A percentile compares a stretch with the other conserved stretches of the same genome.
Conservation (phyloP, 1,139 yeast genomes). For the Blastobotrys indianensis region DNA sequence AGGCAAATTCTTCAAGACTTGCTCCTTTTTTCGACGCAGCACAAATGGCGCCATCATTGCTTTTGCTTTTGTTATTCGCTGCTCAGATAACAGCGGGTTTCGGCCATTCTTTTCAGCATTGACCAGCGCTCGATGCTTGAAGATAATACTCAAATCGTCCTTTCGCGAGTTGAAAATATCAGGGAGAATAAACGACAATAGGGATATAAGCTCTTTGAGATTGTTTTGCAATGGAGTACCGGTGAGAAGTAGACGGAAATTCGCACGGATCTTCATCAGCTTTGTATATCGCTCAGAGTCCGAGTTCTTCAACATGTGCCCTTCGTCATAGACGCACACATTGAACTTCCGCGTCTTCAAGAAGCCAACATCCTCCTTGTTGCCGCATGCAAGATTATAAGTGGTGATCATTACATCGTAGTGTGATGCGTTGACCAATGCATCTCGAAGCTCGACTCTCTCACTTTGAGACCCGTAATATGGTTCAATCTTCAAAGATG, state of each 20-base stretch:
- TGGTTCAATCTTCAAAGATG: conserved; percentile 73
- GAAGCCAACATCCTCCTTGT: conserved; percentile 74
- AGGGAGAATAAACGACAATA: conserved; percentile 87
- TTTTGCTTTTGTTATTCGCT: conserved; percentile 88
- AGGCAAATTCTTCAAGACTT: conserved; percentile 85
- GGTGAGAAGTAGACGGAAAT: conserved; percentile 76
- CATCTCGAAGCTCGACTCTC: conserved; percentile 76
- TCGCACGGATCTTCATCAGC: conserved; percentile 74
- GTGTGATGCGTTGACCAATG: conserved; percentile 46
- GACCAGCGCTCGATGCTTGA: conserved; percentile 77
- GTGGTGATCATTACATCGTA: conserved; percentile 93
- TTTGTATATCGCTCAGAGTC: conserved; percentile 79
- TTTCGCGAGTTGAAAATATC: conserved; percentile 70
- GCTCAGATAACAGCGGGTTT: conserved; percentile 80
- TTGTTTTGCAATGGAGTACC: conserved; percentile 98
- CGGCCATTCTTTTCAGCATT: conserved; percentile 41
- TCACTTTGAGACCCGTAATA: conserved; percentile 86
- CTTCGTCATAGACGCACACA: conserved; percentile 92
- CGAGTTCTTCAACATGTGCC: conserved; percentile 91
- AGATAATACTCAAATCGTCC: conserved; percentile 74
- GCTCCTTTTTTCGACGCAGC: conserved; percentile 82
- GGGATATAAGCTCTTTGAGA: conserved; percentile 79
- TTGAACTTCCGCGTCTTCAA: conserved; percentile 70
- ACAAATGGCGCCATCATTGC: conserved; percentile 99
- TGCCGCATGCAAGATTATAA: conserved; percentile 84